Conservation (phyloP, 345 rosid species). For the Physaria fendleri region DNA sequence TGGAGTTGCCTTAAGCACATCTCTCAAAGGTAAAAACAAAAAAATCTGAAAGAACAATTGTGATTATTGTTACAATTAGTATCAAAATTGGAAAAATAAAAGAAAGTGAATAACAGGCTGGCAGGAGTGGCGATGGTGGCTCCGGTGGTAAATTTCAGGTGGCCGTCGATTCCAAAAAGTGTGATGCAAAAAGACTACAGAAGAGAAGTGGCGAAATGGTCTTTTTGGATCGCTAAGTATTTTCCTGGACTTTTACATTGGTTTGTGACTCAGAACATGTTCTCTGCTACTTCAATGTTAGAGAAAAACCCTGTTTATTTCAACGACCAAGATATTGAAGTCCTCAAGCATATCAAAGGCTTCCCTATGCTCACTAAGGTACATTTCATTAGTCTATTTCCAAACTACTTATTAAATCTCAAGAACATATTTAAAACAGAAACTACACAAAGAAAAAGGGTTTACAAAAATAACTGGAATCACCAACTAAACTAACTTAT, state of each 20-base stretch:
- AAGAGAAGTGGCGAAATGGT: slow-evolving; percentile 45
- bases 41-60: background rate
- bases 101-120: slow-evolving; percentile 49
- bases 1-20: slow-evolving; percentile 88
- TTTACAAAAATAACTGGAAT: too few species aligned
- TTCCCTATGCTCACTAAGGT: slow-evolving; percentile 91
- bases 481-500: too few species aligned
- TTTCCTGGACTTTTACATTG: slow-evolving; percentile 62
- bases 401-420: too few species aligned
- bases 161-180: slow-evolving; percentile 69
- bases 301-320: slow-evolving; percentile 59
- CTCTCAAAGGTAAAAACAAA: slow-evolving; percentile 61
- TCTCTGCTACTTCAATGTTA: slow-evolving; percentile 48
- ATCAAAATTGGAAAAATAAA: background rate
- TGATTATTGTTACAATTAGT: background rate
- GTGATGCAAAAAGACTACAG: slow-evolving; percentile 55
- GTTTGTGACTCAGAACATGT: slow-evolving; percentile 66
- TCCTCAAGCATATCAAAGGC: slow-evolving; percentile 53
- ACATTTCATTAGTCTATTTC: too few species aligned
- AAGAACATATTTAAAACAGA: too few species aligned
- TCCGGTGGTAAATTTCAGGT: slow-evolving; percentile 63
- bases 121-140: slow-evolving; percentile 72
- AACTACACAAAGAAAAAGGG: too few species aligned
- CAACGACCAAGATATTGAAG: slow-evolving; percentile 54
- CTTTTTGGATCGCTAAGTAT: slow-evolving; percentile 50